Evolutionary conservation across 1,284 basidiomycete species (phyloP), one percentile per base, ranked within the genome.

Genomic region (Naganishia cerealis): DNA sequence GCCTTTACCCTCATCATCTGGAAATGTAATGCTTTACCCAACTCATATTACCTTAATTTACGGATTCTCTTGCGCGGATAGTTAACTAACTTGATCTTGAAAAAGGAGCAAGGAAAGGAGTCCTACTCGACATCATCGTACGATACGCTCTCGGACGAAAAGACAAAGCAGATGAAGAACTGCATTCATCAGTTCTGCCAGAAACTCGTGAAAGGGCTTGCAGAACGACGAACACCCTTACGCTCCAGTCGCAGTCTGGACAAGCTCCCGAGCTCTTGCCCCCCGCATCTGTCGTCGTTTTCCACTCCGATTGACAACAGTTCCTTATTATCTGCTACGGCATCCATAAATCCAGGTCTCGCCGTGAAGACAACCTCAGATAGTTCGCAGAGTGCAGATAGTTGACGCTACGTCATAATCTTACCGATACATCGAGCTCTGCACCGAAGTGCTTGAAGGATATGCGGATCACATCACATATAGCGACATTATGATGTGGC

Each of bases 51-150:
- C 8, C 33, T 62, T 39, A 50, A 15, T 36, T 62, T 26, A 53
- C 50, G 18, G 33, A 21, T 52, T 46, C 50, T 48, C 42, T 0
- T 50, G n/a, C 21, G 24, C 21, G 46, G 10, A 21, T 72, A 91
- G 89, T 83, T 92, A 67, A 91, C 94, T 0, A 84, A 88, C 68
- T 78, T 90, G 40, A 88, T 99, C 63, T 85, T 88, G 18, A 89
- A 92, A 67, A 98, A 96, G 80, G 96, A 99, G 84, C 94, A 93
- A 82, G 94, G 92, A 77, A 88, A 90, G 3, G 81, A 86, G n/a
- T 86, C 85, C 43, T 95, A 90, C 77, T 85, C 84, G 67, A 85
- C 89, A 29, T 85, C 85, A 39, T 85, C 85, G 57, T 84, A 93
- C 55, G 90, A 93, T 8, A 65, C 84, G 12, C 84, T 99, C 12